Base-by-base conservation (phyloP, 441 rosid species). In the Pelargonium myrrhifolium region DNA sequence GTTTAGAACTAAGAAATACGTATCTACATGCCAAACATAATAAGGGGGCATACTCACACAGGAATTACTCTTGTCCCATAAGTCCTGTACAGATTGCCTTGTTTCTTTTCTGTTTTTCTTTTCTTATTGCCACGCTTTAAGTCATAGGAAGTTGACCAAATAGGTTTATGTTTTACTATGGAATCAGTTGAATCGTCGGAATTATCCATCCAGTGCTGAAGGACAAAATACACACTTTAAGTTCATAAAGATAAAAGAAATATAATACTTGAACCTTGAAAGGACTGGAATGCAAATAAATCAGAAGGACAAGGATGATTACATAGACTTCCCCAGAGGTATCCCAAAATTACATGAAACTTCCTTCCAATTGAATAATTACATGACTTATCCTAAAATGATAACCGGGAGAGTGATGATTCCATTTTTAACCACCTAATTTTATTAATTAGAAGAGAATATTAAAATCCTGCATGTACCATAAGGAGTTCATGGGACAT, bases 31-130 rank as follows among this genome's bases (percentile, higher is more conserved):
- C 42, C 64, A 76, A 65, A 64, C 6, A 0, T 10, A 53, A 15
- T 18, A 53, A 74, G 71, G 73, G 26, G 67, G 55, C 62, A 62
- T 69, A 66, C 97, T 89, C 72, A 94, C 99, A 94, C 92, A 72
- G 99, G 99, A 83, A 94, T 85, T 71, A 94, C 97, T 87, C 97
- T 83, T 45, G 99, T 94, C 78, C 99, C 99, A 65, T 88, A 91
- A 58, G 99, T 91, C 65, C 92, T 87, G 74, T 88, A 80, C 69
- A 92, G 72, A 72, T 86, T 86, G 59, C 97, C 99, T 70, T 72
- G 80, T 75, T 87, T 89, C 84, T 79, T 88, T 65, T 66, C 79
- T 37, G 51, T 69, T 74, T 78, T 87, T 81, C 78, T 90, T 76
- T 88, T 87, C 75, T 77, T 79, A 78, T 82, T 87, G 61, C 76